phyloP scores from a whole-genome alignment of 768 basidiomycete species.

The Steccherinum ochraceum region DNA sequence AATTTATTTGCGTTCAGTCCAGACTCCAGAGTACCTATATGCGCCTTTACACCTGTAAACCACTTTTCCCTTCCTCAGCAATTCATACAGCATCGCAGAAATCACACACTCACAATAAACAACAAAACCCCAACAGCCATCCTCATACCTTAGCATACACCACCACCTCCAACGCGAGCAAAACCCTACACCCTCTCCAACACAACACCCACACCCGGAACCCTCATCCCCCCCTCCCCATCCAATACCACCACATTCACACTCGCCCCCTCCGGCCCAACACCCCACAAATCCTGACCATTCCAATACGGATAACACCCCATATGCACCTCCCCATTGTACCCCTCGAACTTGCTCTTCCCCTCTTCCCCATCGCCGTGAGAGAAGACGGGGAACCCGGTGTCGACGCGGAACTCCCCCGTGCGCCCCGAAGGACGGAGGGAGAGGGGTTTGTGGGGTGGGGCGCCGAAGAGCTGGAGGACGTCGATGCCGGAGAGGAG shows the following conservation, averaged over 20 bases:
- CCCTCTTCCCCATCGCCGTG: too few species aligned
- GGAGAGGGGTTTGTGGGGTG: conserved; percentile 11
- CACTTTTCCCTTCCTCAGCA: too few species aligned
- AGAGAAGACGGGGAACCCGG: not conserved
- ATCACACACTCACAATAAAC: too few species aligned
- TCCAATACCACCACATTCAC: conserved; percentile 19
- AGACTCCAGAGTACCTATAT: too few species aligned
- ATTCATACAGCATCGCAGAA: too few species aligned
- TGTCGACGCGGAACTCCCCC: conserved; percentile 26
- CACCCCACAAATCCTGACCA: conserved; percentile 23
- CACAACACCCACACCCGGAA: too few species aligned
- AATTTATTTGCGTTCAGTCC: too few species aligned
- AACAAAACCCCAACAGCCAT: too few species aligned
- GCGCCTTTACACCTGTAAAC: too few species aligned
- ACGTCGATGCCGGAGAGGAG: conserved; percentile 16
- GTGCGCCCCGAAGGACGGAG: conserved; percentile 19
- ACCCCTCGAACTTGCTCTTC: conserved; percentile 10
- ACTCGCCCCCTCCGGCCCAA: conserved; percentile 20
- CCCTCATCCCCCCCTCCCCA: conserved; percentile 4
- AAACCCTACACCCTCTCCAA: too few species aligned
- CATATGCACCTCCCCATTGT: conserved; percentile 24
- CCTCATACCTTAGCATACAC: too few species aligned
- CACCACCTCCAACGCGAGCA: too few species aligned
- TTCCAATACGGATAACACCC: conserved; percentile 27
- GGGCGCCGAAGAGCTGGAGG: conserved; percentile 12